Evolutionary conservation across 2,329 filamentous ascomycete species (phyloP), one percentile per base, ranked within the genome.

Genomic region (Trichoderma atrobrunneum): DNA sequence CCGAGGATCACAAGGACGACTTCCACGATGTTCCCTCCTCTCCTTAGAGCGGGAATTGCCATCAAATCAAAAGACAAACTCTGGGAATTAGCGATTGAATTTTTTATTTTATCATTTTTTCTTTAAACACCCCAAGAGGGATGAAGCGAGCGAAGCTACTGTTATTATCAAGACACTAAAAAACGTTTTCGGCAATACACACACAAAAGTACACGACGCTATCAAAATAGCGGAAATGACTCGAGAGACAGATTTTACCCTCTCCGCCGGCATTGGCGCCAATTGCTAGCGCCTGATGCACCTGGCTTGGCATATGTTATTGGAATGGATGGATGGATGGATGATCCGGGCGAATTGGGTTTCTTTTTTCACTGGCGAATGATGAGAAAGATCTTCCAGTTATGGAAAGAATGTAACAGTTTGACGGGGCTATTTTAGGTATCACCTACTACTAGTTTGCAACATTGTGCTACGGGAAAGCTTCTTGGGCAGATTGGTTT

Each of bases 1-100:
- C 82, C 26, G 87, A 84, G 74, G 87, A 86, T 70, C 83, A 88
- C 82, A 85, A 87, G 82, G 84, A 82, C 60, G 88, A 90, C 83
- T 90, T 83, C 79, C 80, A 86, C 80, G 85, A 87, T 14, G 39
- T 72, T 66, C 59, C 71, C n/a, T 16, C n/a, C 14, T 70, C 65
- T 21, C 71, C 71, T 26, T 72, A 32, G 36, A 54, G 32, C 12
- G 51, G 26, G 11, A 16, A 39, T 11, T n/a, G 21, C n/a, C 24
- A 14, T n/a, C 30, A n/a, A 56, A 21, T 51, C 8, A 24, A 28
- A 28, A 39, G n/a, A 18, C 43, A 51, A 48, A 39, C 16, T 26
- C 39, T 21, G 54, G 39, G 30, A 69, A 61, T 39, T 69, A 30
- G 66, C 56, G 56, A 34, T 26, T 16, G 21, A 21, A 28, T 10